Evolutionary conservation across 164 flowering plant genomes (phyloP).

Genomic region (Macadamia tetraphylla): DNA sequence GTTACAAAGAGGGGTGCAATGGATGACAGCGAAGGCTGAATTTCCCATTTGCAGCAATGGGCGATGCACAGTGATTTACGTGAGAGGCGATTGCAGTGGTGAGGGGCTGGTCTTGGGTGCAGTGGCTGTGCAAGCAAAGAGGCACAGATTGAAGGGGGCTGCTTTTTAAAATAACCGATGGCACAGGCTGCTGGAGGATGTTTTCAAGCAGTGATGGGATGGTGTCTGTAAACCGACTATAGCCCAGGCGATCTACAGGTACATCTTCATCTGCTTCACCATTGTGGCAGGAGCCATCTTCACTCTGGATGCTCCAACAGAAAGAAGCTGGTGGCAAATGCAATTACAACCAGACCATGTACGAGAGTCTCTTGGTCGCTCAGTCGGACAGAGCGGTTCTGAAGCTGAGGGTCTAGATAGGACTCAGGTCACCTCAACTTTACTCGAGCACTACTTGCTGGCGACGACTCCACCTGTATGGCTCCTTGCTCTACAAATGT

Average conservation of each 20-base stretch:
- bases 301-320: conserved; percentile 31
- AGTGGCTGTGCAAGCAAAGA: too few relatives aligned
- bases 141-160: too few relatives aligned
- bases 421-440: conserved; percentile 26
- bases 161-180: too few relatives aligned
- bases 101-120: too few relatives aligned
- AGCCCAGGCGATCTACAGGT: conserved; percentile 49
- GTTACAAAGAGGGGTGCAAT: too few relatives aligned
- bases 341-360: conserved; percentile 12
- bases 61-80: too few relatives aligned
- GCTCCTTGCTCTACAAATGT: too few relatives aligned
- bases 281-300: conserved; percentile 35
- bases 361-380: conserved; percentile 34
- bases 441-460: conserved; percentile 44
- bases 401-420: neutral
- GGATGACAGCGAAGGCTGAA: too few relatives aligned
- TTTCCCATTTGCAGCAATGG: too few relatives aligned
- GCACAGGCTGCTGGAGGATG: too few relatives aligned
- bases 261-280: conserved; percentile 53
- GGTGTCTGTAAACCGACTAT: conserved; percentile 9
- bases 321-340: conserved; percentile 22
- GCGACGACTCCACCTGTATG: conserved; percentile 47
- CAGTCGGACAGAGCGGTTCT: conserved; percentile 15
- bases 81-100: too few relatives aligned
- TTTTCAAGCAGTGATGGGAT: too few relatives aligned